phyloP scores from a whole-genome alignment of 345 rosid genomes.

The Toxicodendron radicans region DNA sequence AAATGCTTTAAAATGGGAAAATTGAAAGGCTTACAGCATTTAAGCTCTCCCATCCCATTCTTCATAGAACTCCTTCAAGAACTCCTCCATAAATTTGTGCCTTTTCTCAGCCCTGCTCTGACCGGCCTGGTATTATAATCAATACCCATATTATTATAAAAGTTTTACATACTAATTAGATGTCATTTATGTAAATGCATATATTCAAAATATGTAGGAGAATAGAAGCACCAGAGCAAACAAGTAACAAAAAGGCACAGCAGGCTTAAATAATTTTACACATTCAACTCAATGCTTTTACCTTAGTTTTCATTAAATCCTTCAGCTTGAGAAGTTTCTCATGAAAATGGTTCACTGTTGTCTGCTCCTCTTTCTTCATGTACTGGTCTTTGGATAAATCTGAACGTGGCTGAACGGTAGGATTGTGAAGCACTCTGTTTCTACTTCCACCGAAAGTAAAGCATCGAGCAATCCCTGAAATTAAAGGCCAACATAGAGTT shows the following conservation, averaged over 20 bases:
- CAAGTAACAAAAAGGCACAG: neutral
- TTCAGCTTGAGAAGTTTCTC: conserved; percentile 91
- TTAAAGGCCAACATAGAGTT: neutral
- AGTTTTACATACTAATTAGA: neutral
- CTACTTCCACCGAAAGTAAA: conserved; percentile 88
- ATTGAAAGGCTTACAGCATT: conserved; percentile 11
- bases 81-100: conserved; percentile 78
- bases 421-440: conserved; percentile 73
- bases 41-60: conserved; percentile 81
- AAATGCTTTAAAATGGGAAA: neutral
- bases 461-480: conserved; percentile 87
- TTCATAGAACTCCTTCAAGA: conserved; percentile 55
- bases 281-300: conserved; percentile 4
- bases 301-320: conserved; percentile 79
- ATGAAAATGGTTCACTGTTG: conserved; percentile 74
- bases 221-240: neutral
- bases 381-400: conserved; percentile 74
- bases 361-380: conserved; percentile 75
- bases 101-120: conserved; percentile 68
- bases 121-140: conserved; percentile 58
- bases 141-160: neutral
- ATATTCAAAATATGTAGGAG: neutral
- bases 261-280: neutral
- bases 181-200: neutral
- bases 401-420: conserved; percentile 60